Conservation (phyloP, 2,329 filamentous ascomycete genomes). For the Penicillium nordicum region DNA sequence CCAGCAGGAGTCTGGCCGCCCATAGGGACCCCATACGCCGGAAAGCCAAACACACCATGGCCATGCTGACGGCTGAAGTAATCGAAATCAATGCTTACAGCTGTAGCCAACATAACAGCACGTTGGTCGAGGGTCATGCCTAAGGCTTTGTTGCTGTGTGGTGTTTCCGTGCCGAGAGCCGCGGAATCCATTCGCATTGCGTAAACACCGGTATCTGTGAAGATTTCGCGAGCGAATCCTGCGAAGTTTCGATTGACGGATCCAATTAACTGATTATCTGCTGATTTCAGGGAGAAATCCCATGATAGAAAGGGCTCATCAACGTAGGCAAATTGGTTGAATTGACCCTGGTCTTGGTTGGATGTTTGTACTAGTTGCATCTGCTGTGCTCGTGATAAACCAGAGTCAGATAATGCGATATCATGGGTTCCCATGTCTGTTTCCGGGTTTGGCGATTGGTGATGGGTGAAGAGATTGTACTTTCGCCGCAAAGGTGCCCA, state of each 20-base stretch:
- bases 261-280: conserved; percentile 52
- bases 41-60: conserved; percentile 46
- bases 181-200: conserved; percentile 63
- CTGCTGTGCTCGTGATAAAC: conserved; percentile 50
- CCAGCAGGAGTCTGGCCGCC: conserved; percentile 42
- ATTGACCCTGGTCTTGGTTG: conserved; percentile 41
- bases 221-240: conserved; percentile 61
- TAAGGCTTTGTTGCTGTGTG: conserved; percentile 24
- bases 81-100: conserved; percentile 64
- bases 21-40: conserved; percentile 52
- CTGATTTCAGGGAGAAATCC: conserved; percentile 59
- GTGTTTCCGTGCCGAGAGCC: conserved; percentile 39
- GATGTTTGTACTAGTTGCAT: conserved; percentile 37
- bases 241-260: conserved; percentile 62
- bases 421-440: conserved; percentile 38
- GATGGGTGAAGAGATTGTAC: conserved; percentile 62
- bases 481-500: conserved; percentile 62
- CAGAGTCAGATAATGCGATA: conserved; percentile 44
- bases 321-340: conserved; percentile 60
- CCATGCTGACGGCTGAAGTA: conserved; percentile 63
- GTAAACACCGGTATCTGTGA: conserved; percentile 65
- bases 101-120: conserved; percentile 64
- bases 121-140: conserved; percentile 65
- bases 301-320: conserved; percentile 62
- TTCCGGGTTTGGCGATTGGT: conserved; percentile 41